Conservation (phyloP, 2,329 filamentous ascomycete genomes). For the Fusarium fujikuroi region DNA sequence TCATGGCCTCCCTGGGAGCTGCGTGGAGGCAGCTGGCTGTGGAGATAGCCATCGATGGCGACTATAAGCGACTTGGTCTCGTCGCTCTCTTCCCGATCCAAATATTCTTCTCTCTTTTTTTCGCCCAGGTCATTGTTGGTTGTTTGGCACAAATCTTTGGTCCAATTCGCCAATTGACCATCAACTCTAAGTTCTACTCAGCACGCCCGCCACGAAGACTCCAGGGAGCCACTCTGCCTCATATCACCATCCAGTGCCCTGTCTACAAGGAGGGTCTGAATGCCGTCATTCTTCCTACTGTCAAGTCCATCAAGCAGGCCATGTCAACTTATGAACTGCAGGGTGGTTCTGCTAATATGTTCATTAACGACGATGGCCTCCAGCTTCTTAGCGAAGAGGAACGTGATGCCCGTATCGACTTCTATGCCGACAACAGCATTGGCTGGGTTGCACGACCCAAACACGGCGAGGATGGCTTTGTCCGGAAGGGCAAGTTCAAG, state of each 20-base stretch:
- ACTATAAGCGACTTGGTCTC: conserved; percentile 71
- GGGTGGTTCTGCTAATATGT: conserved; percentile 81
- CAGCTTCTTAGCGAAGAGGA: conserved; percentile 73
- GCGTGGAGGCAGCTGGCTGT: conserved; percentile 76
- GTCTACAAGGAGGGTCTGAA: conserved; percentile 87
- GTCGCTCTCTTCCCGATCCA: conserved; percentile 75
- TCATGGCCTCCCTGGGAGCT: conserved; percentile 74
- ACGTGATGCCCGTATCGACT: conserved; percentile 71
- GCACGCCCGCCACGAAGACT: conserved; percentile 74
- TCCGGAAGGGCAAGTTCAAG: conserved; percentile 73
- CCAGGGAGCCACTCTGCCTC: conserved; percentile 67
- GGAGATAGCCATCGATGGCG: conserved; percentile 72
- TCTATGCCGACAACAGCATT: conserved; percentile 75
- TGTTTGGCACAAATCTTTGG: conserved; percentile 81
- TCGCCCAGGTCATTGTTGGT: conserved; percentile 80
- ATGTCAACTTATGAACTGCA: conserved; percentile 82
- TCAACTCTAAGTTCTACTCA: conserved; percentile 86
- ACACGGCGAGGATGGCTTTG: conserved; percentile 71
- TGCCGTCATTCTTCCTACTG: conserved; percentile 79
- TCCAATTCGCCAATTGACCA: conserved; percentile 75
- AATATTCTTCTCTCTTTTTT: conserved; percentile 85
- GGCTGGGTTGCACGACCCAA: conserved; percentile 75
- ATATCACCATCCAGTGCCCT: conserved; percentile 85
- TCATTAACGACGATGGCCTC: conserved; percentile 80
- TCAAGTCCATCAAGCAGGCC: conserved; percentile 80